Conservation (phyloP, 768 basidiomycete species). For the Mycena maculata region DNA sequence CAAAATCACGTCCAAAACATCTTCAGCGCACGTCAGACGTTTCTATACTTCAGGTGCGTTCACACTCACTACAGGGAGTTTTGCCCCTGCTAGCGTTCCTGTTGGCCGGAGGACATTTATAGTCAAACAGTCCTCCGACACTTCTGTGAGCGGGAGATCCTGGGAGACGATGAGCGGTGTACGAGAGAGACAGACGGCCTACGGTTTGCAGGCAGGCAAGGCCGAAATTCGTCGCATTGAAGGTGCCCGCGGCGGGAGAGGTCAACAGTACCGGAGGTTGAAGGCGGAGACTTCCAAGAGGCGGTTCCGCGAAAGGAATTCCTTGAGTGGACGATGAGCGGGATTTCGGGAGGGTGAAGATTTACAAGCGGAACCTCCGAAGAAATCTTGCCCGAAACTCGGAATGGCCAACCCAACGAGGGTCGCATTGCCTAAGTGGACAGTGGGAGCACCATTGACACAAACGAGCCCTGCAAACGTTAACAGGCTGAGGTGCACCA, state of each 20-base stretch:
- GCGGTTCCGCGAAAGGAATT: not conserved
- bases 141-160: slow-evolving; percentile 2
- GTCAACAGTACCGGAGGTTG: not conserved
- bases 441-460: no score
- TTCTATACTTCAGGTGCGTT: not conserved
- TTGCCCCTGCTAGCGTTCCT: not conserved
- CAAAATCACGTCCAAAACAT: slow-evolving; percentile 11
- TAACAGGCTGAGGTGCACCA: no score
- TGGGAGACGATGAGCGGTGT: not conserved
- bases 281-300: not conserved
- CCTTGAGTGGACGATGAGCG: not conserved
- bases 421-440: no score
- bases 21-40: not conserved
- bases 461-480: no score
- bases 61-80: slow-evolving; percentile 7
- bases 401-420: not conserved
- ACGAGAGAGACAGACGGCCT: not conserved
- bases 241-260: not conserved
- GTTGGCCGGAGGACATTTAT: slow-evolving; percentile 1
- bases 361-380: not conserved
- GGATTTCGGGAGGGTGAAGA: not conserved
- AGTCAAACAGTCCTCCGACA: slow-evolving; percentile 19
- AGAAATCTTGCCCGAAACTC: not conserved
- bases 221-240: not conserved
- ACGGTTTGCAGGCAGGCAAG: not conserved